Evolutionary conservation across 1,139 yeast species (phyloP).

Genomic region (Debaryomycetaceae sp.): DNA sequence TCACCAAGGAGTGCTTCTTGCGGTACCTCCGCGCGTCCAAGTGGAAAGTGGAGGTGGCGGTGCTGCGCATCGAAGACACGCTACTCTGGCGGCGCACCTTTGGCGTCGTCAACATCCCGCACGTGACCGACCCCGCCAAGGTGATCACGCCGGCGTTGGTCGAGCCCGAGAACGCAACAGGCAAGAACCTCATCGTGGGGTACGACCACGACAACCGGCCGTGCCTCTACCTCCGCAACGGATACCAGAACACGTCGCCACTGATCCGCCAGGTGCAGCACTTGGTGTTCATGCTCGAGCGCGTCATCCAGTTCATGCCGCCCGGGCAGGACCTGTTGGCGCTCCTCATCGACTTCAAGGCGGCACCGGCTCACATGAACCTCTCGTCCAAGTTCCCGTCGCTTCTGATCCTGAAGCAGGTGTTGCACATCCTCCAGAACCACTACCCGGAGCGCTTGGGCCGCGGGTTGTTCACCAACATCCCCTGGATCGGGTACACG

Average conservation of each 20-base stretch:
- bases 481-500: constrained; percentile 90
- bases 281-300: constrained; percentile 84
- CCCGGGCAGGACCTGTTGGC: constrained; percentile 93
- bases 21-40: constrained; percentile 88
- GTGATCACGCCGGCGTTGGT: constrained; percentile 59
- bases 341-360: constrained; percentile 82
- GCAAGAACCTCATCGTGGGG: constrained; percentile 85
- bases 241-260: constrained; percentile 87
- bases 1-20: constrained; percentile 82
- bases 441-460: constrained; percentile 97
- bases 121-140: constrained; percentile 34
- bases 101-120: constrained; percentile 65
- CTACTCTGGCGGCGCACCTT: constrained; percentile 90
- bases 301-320: constrained; percentile 91
- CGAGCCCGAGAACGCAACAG: constrained; percentile 72
- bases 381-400: constrained; percentile 42
- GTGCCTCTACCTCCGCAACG: constrained; percentile 83
- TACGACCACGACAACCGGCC: constrained; percentile 88
- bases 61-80: constrained; percentile 68
- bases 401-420: constrained; percentile 60
- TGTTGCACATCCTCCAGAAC: constrained; percentile 80
- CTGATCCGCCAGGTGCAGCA: constrained; percentile 88
- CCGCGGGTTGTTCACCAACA: constrained; percentile 81
- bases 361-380: constrained; percentile 39
- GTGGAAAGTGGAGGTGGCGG: constrained; percentile 73